Evolutionary conservation across 73 alveolate genomes (phyloP), one percentile per base, ranked within the genome.

Genomic region (Tetrahymena malaccensis): DNA sequence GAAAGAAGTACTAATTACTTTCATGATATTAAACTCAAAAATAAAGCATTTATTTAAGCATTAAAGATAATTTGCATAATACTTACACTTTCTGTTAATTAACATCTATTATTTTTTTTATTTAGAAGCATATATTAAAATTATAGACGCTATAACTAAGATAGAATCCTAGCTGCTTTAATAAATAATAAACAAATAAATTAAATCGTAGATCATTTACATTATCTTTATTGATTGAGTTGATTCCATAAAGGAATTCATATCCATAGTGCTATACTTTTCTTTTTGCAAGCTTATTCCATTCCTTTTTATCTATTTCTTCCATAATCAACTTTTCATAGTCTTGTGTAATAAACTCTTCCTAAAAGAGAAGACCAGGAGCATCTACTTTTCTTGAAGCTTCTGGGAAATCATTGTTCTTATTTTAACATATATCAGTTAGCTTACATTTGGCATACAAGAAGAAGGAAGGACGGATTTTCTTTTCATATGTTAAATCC

Each of bases 191-290:
- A n/a, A 70, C 25, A 6, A 35, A 35, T 35, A 4, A 35, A 31
- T 70, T 27, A 19, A n/a, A 8, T 7, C 6, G 15, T 13, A 56
- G 25, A 27, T 27, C 4, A 19, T 93, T 94, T 43, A 94, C 95
- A 31, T 93, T 35, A 85, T 85, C 34, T 13, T 37, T 55, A 34
- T 85, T 40, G 21, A 95, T 94, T 34, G 97, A 96, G 94, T 98
- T 98, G 3, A 97, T 97, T 83, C 98, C 98, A 94, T 98, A 97
- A 1, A 96, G 94, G 84, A 98, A 98, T 89, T 98, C 99, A 95
- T 98, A 97, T 40, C 99, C 99, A 95, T 95, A 98, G 94, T 98
- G 99, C 94, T 98, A 96, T 43, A 98, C 99, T 94, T 97, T 85
- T 93, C 99, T 96, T 43, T 97, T 95, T 57, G 96, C 95, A 93